Evolutionary conservation across 1,139 yeast species (phyloP), one percentile per base, ranked within the genome.

Genomic region (Debaryomycetaceae sp.): DNA sequence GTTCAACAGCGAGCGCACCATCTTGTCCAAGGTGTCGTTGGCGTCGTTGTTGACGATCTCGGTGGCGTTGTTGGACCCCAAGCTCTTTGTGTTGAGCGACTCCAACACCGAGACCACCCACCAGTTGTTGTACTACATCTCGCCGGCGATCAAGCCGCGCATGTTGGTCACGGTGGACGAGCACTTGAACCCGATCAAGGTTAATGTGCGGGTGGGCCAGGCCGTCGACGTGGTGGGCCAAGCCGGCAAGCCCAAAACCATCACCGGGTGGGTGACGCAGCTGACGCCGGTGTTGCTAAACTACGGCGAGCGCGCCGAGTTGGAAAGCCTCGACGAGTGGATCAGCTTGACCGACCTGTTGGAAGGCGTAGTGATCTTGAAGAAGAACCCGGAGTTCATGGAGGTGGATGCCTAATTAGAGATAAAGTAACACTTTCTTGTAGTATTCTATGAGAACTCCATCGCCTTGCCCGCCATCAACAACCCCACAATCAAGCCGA

Each of bases 181-280:
- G 54, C 77, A 83, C 18, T 75, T 91, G 53, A 67, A 68, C 38
- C 96, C 96, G 20, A 64, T 91, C 43, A 91, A 91, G 66, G 97
- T 91, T 9, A 91, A 88, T 47, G 98, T 91, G 6, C 78, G 98
- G 52, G 97, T 93, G 23, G 98, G 98, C 43, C 96, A 91, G 64
- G 97, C 98, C 4, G 98, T 93, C 28, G 98, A 93, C 56, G 86
- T 89, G 27, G 97, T 93, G 39, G 98, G 98, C 22, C 97, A 89
- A 58, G 98, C 97, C 0, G 98, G 99, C 65, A 86, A 86, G 49
- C 98, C 98, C 25, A 91, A 91, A 66, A 89, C 96, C 16, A 93
- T 93, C 31, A 93, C 98, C 4, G 98, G 98, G 25, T 93, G 98
- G 98, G 97, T 91, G 16, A 93, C 99, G 2, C 98, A 93, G 53